phyloP scores from a whole-genome alignment of 2,329 filamentous ascomycete species.

The Epichloe glyceriae region DNA sequence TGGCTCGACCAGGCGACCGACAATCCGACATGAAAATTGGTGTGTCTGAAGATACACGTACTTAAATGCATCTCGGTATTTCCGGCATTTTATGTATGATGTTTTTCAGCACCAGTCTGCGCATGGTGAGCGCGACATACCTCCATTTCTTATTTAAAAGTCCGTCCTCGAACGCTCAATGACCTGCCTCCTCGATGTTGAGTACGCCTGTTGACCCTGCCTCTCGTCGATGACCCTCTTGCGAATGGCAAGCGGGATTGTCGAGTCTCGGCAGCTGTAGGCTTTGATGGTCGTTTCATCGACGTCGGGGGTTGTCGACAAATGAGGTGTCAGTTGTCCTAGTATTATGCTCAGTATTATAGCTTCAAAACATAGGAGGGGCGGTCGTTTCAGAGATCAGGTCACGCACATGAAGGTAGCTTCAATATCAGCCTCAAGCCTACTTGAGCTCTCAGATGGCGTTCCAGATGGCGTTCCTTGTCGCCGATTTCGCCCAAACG shows the following conservation, averaged over 20 bases:
- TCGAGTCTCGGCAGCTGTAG: conserved; percentile 27
- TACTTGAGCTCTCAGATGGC: conserved; percentile 17
- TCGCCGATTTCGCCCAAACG: conserved; percentile 56
- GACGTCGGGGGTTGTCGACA: conserved; percentile 66
- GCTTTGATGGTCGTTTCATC: conserved; percentile 35
- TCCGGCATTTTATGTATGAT: background rate
- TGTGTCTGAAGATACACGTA: background rate
- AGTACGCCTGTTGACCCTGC: conserved; percentile 15
- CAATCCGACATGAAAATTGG: background rate
- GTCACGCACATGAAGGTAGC: conserved; percentile 67
- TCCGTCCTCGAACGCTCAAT: conserved; percentile 31
- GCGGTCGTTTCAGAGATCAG: background rate
- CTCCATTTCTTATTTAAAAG: conserved; percentile 24
- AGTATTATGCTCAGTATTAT: background rate
- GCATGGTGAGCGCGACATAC: background rate
- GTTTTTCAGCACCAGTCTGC: background rate
- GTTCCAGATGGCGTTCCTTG: conserved; percentile 41
- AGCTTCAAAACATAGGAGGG: conserved; percentile 7
- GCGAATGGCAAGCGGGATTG: conserved; percentile 36
- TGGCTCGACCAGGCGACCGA: conserved; percentile 55
- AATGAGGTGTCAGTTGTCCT: conserved; percentile 90
- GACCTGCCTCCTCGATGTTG: conserved; percentile 32
- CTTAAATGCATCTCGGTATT: background rate
- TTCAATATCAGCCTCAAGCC: conserved; percentile 42
- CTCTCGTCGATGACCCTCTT: conserved; percentile 25